A percentile compares a stretch with the other conserved stretches of the same genome.
These are phyloP conservation scores for Chaetomium globosum DNA, from an alignment of 2,329 filamentous ascomycete genomes.

Conservation along the genomic window DNA sequence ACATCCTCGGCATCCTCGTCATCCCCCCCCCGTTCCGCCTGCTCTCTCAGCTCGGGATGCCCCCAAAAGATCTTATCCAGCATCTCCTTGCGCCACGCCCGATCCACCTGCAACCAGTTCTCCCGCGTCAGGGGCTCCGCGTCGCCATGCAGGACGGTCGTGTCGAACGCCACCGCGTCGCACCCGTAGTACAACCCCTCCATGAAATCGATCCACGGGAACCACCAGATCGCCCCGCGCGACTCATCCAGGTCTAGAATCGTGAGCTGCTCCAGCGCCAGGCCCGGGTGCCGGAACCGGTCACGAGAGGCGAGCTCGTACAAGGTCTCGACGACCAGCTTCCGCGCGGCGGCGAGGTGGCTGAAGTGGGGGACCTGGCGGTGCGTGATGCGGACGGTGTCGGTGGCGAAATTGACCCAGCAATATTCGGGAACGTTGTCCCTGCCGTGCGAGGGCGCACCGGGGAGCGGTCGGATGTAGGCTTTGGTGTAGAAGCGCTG, in stretches of 20 bases:
- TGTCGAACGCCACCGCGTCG: not conserved
- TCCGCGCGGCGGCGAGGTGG: not conserved
- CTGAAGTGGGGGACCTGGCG: not conserved
- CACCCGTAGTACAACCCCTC: not conserved
- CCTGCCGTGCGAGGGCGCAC: too few relatives aligned
- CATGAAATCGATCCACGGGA: not conserved
- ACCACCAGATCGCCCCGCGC: not conserved
- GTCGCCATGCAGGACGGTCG: not conserved
- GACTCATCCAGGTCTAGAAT: not conserved
- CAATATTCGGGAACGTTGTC: not conserved
- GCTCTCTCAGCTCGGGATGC: not conserved
- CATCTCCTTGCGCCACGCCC: not conserved
- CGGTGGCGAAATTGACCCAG: not conserved
- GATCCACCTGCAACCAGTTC: not conserved
- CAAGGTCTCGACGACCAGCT: not conserved
- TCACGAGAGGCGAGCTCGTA: too few relatives aligned
- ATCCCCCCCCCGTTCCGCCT: not conserved
- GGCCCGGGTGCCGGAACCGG: too few relatives aligned
- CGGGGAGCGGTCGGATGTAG: too few relatives aligned
- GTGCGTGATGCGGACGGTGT: not conserved
- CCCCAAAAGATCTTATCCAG: not conserved
- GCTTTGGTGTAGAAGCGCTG: not conserved
- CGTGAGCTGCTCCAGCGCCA: not conserved
- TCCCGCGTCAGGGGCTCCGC: not conserved
- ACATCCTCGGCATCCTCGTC: not conserved